Evolutionary conservation across 495 filamentous ascomycete genomes (phyloP), one percentile per base, ranked within the genome.

Genomic region (Xylaria nigripes): DNA sequence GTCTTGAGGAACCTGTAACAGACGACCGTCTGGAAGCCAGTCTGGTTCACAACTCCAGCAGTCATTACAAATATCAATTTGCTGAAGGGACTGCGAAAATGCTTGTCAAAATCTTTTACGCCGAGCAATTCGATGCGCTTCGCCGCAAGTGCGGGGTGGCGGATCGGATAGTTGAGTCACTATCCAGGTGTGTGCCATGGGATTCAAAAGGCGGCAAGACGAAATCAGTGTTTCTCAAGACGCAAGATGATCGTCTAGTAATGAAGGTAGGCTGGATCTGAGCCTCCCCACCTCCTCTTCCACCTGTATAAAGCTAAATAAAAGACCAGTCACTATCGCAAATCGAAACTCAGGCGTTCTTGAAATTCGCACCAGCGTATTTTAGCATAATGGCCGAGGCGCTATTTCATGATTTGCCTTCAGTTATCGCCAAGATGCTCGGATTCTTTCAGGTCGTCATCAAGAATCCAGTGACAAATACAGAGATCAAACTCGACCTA

Each of bases 371-470:
- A 0, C 93, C 91, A 0, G 88, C 90, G 8, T 99, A 99, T 70
- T 99, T 99, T 68, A 86, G 87, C 57, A 89, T 97, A 61, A 96
- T 96, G 89, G 86, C 89, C 13, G 86, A 97, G 65, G 90, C 89
- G 0, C 78, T 99, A 22, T 99, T 97, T 71, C 90, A 96, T 59
- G 93, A 96, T 60, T 76, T 99, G 6, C 93, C 93, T 2, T 93
- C 90, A 9, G 94, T 95, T 15, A 97, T 99, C 61, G 93, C 93
- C 10, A 99, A 99, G 72, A 97, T 99, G 94, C 81, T 97, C 44
- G 93, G 93, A 2, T 96, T 99, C 71, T 99, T 95, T 69, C 92
- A 97, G 60, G 85, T 99, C 55, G 83, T 86, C 59, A 96, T 99
- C 72, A 95, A 93, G 70, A 97, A 97, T 61, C 87, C 92, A 0